Evolutionary conservation across 108 stramenopile genomes (phyloP), one percentile per base, ranked within the genome.

Genomic region (Cyclotella cryptica): DNA sequence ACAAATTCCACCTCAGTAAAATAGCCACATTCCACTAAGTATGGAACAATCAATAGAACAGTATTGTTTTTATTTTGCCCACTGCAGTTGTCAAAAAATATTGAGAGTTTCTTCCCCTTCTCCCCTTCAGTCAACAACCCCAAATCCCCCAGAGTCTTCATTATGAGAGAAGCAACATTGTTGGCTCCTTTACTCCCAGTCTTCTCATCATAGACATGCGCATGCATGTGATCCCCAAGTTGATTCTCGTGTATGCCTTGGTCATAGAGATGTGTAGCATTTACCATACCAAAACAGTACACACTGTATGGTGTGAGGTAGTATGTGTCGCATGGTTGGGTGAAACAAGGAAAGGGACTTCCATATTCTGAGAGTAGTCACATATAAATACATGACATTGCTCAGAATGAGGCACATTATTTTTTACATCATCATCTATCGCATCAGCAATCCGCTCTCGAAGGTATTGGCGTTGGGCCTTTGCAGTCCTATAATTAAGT

Each of bases 21-120:
- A 19, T 51, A 51, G n/a, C 49, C n/a, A 19, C 19, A 19, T 51
- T 51, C 49, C 1, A 51, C 49, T 19, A 51, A 51, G 3, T 19
- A 51, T 3, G 17, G 19, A 1, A 51, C n/a, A 3, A 51, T 3
- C 17, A 17, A 17, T 17, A 51, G 49, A 51, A 51, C 49, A 7
- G 19, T 19, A 19, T 19, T 17, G 49, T 51, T 51, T 51, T 51
- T 51, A 19, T 51, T 51, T 51, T 51, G 49, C 3, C 49, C 49
- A 51, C 49, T 51, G 49, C 49, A 51, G 49, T 51, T 51, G 49
- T 51, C 49, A 51, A 51, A 51, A 51, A 51, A 19, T n/a, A 8
- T 17, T 19, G 49, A 19, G n/a, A 51, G n/a, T 19, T 17, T 19
- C 49, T 19, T 17, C 8, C 49, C 49, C 49, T 19, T 51, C 3